Percentiles rank a stretch among this genome's conserved stretches.
Evolutionary conservation across 352 stramenopile genomes (phyloP).

Genomic region (Pythium pectinolyticum): DNA sequence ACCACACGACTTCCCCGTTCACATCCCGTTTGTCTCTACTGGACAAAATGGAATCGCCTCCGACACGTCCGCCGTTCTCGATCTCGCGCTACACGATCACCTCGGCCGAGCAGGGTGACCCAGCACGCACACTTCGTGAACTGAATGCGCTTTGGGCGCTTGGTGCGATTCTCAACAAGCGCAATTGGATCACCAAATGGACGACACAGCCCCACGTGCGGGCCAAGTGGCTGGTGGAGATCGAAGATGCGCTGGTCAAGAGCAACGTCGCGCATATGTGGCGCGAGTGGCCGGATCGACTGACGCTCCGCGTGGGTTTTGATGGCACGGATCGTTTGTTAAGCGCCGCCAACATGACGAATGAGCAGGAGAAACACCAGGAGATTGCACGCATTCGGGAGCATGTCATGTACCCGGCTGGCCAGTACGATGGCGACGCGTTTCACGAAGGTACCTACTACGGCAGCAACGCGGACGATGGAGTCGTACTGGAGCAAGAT

Average conservation of each 20-base stretch:
- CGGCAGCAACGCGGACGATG: neutral
- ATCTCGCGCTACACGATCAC: too few relatives aligned
- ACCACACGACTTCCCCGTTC: too few relatives aligned
- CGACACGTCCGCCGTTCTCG: too few relatives aligned
- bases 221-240: slow-evolving; percentile 1
- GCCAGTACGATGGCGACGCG: neutral
- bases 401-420: neutral
- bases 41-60: too few relatives aligned
- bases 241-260: slow-evolving; percentile 7
- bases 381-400: neutral
- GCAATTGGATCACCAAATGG: neutral
- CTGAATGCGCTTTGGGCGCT: neutral
- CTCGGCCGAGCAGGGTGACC: too few relatives aligned
- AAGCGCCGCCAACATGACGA: neutral
- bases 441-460: neutral
- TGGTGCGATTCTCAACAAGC: slow-evolving; percentile 4
- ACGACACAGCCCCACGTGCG: neutral
- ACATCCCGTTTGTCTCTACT: too few relatives aligned
- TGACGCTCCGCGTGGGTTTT: too few relatives aligned
- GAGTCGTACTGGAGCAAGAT: too few relatives aligned
- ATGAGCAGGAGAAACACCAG: neutral
- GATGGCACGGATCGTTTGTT: neutral
- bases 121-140: neutral
- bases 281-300: neutral
- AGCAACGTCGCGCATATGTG: slow-evolving; percentile 1